These are phyloP conservation scores for Noccaea bulbosa DNA, from an alignment of 345 rosid species.

Conservation along the genomic window DNA sequence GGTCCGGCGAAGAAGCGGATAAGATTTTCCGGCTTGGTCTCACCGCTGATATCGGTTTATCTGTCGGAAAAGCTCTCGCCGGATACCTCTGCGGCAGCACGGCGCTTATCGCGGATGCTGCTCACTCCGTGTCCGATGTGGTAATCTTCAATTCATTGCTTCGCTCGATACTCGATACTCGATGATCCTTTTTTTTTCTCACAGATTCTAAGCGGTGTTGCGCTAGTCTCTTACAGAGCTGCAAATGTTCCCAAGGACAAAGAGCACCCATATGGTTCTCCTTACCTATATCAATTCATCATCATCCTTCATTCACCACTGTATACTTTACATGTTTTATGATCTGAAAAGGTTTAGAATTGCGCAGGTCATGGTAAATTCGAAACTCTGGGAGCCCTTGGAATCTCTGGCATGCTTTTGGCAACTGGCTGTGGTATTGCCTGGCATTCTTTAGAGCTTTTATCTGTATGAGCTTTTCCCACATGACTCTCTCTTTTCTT, in stretches of 20 bases:
- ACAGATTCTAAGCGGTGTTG: conserved; percentile 90
- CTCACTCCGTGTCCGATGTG: conserved; percentile 51
- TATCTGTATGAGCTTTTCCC: conserved; percentile 50
- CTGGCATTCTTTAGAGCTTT: conserved; percentile 80
- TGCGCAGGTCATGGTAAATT: conserved; percentile 86
- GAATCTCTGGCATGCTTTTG: conserved; percentile 90
- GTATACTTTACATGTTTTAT: neutral
- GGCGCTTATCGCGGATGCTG: conserved; percentile 49
- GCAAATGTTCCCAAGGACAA: conserved; percentile 86
- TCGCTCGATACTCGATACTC: neutral
- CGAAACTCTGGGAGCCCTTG: conserved; percentile 92
- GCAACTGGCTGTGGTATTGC: conserved; percentile 89
- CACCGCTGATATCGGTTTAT: conserved; percentile 45
- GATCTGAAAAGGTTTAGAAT: too few species aligned
- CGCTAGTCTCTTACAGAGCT: conserved; percentile 81
- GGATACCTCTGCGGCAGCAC: conserved; percentile 52
- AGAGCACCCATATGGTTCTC: conserved; percentile 89
- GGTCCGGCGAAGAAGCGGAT: conserved; percentile 56
- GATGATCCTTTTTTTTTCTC: conserved; percentile 24
- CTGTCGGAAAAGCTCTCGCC: conserved; percentile 42
- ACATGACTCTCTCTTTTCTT: neutral
- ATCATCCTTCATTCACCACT: neutral
- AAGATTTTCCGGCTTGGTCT: conserved; percentile 82
- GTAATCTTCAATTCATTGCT: conserved; percentile 9
- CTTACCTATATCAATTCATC: neutral